Percentiles rank a stretch among this genome's conserved stretches.
phyloP scores from a whole-genome alignment of 2,329 filamentous ascomycete species.

The Fusarium sp. region DNA sequence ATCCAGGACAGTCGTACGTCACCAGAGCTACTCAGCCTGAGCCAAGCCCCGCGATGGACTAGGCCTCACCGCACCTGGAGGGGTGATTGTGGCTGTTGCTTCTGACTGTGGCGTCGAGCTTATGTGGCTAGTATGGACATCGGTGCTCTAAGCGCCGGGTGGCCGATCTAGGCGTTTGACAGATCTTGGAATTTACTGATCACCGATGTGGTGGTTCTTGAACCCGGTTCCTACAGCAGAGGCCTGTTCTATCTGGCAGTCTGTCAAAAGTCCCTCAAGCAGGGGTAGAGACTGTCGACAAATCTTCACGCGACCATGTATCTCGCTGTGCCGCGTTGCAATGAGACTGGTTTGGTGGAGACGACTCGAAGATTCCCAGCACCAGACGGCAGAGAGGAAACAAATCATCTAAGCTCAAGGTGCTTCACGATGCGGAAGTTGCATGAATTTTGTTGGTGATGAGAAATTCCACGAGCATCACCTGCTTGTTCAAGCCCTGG shows the following conservation, averaged over 20 bases:
- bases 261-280: slow-evolving; percentile 35
- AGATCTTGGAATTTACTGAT: slow-evolving; percentile 7
- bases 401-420: slow-evolving; percentile 3
- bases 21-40: slow-evolving; percentile 35
- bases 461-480: slow-evolving; percentile 13
- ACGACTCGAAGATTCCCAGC: slow-evolving; percentile 14
- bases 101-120: neutral
- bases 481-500: slow-evolving; percentile 38
- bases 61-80: slow-evolving; percentile 24
- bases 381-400: slow-evolving; percentile 4
- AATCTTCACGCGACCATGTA: slow-evolving; percentile 26
- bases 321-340: slow-evolving; percentile 32
- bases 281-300: slow-evolving; percentile 16
- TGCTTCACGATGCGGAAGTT: slow-evolving; percentile 22
- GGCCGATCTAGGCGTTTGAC: slow-evolving; percentile 5
- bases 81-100: slow-evolving; percentile 20
- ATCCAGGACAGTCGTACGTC: slow-evolving; percentile 31
- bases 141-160: slow-evolving; percentile 5
- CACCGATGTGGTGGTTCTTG: slow-evolving; percentile 12
- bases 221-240: neutral
- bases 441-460: slow-evolving; percentile 41
- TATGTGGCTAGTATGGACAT: neutral
- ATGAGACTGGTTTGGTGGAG: slow-evolving; percentile 27
- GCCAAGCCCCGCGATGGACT: slow-evolving; percentile 26
- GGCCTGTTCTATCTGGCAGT: neutral